Evolutionary conservation across 228 moss, liverwort and hornwort species (phyloP).

Genomic region (Sphagnum fallax): DNA sequence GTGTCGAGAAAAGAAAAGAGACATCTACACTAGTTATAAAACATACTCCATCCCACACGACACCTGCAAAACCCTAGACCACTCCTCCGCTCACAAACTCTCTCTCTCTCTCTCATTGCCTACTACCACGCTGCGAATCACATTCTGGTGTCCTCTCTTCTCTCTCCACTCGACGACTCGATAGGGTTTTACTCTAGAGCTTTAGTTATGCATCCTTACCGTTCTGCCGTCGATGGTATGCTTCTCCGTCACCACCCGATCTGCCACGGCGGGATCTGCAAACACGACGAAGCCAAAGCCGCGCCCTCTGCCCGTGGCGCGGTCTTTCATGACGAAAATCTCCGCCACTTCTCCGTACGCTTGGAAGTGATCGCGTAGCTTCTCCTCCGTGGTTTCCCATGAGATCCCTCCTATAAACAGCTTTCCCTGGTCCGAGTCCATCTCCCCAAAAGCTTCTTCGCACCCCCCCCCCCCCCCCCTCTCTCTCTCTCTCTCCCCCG

Average conservation of each 20-base stretch:
- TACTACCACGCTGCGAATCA: background rate
- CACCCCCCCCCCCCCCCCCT: too few relatives aligned
- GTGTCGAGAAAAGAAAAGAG: background rate
- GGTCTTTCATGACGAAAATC: constrained; percentile 92
- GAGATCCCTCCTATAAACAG: constrained; percentile 93
- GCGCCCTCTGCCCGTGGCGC: constrained; percentile 86
- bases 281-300: constrained; percentile 98
- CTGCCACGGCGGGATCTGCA: constrained; percentile 81
- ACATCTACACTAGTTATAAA: constrained; percentile 65
- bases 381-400: constrained; percentile 97
- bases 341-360: constrained; percentile 77
- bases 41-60: constrained; percentile 19
- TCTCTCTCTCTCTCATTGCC: background rate
- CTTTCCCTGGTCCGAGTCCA: constrained; percentile 98
- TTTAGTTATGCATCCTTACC: constrained; percentile 27
- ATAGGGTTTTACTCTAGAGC: background rate
- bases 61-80: background rate
- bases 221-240: constrained; percentile 97
- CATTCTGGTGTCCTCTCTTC: background rate
- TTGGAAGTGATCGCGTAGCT: constrained; percentile 85
- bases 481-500: too few relatives aligned
- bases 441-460: constrained; percentile 6
- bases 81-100: background rate
- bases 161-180: too few relatives aligned
- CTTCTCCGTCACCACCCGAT: constrained; percentile 91